Evolutionary conservation across 768 basidiomycete genomes (phyloP).

Genomic region (Collybiopsis luxurians): DNA sequence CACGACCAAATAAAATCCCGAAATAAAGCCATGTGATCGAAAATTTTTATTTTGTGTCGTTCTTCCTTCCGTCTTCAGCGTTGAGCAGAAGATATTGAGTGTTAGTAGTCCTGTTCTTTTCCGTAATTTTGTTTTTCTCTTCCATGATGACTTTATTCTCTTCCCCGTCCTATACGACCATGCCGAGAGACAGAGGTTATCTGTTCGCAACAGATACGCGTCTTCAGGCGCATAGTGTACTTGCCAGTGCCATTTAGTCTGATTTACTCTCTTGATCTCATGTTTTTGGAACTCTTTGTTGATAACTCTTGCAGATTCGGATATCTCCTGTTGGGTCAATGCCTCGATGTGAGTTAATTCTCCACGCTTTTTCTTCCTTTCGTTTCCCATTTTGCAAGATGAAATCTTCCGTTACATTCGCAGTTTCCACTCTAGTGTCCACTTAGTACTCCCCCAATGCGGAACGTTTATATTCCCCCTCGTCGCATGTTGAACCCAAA

Average conservation of each 20-base stretch:
- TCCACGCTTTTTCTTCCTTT: not conserved
- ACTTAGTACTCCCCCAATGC: constrained; percentile 71
- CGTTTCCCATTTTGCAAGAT: constrained; percentile 35
- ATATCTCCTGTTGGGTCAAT: too few species aligned
- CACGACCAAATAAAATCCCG: too few species aligned
- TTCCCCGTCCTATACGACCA: constrained; percentile 92
- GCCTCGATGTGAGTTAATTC: not conserved
- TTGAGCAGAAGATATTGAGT: too few species aligned
- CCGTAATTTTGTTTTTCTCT: constrained; percentile 10
- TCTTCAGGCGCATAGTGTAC: constrained; percentile 66
- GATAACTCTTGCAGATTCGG: too few species aligned
- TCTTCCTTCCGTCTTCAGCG: not conserved
- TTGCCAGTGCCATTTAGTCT: constrained; percentile 91
- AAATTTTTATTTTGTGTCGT: not conserved
- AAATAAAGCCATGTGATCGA: not conserved
- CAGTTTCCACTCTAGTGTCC: constrained; percentile 84
- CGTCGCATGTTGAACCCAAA: constrained; percentile 66
- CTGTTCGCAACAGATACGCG: constrained; percentile 75
- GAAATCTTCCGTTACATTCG: constrained; percentile 71
- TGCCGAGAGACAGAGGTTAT: constrained; percentile 79
- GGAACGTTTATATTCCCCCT: constrained; percentile 74
- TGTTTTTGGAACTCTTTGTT: too few species aligned
- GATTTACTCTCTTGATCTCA: constrained; percentile 40
- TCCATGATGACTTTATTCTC: constrained; percentile 76
- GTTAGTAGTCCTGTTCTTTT: not conserved